phyloP scores from a whole-genome alignment of 345 rosid species.

The Corchorus capsularis region DNA sequence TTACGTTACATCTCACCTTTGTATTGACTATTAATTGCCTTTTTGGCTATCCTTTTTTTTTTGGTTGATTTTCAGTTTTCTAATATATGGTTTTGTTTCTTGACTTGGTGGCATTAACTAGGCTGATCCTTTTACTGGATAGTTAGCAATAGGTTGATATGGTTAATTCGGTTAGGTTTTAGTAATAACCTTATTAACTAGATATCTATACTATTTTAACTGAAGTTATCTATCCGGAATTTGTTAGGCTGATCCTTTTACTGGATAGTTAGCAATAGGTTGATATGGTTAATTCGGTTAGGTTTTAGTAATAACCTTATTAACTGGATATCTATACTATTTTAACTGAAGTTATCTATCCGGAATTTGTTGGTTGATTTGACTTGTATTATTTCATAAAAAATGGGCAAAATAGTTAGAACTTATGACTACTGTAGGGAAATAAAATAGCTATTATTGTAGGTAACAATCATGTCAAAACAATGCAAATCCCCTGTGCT shows the following conservation, averaged over 20 bases:
- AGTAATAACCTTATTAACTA: neutral
- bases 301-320: neutral
- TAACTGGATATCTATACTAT: neutral
- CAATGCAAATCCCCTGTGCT: neutral
- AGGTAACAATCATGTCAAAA: neutral
- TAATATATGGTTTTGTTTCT: neutral
- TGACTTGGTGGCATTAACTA: neutral
- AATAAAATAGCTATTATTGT: neutral
- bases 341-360: neutral
- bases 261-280: neutral
- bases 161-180: neutral
- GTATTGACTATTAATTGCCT: conserved; percentile 2
- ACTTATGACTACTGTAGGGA: neutral
- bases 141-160: neutral
- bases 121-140: neutral
- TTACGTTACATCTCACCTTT: conserved; percentile 6
- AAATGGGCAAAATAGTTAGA: neutral
- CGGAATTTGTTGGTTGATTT: neutral
- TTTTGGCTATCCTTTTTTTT: conserved; percentile 11
- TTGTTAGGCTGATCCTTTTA: neutral
- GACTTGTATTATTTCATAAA: neutral
- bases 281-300: neutral
- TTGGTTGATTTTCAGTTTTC: neutral
- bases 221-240: neutral
- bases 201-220: neutral